Evolutionary conservation across 805 yeast genomes (phyloP).

Genomic region (Candida germanica): DNA sequence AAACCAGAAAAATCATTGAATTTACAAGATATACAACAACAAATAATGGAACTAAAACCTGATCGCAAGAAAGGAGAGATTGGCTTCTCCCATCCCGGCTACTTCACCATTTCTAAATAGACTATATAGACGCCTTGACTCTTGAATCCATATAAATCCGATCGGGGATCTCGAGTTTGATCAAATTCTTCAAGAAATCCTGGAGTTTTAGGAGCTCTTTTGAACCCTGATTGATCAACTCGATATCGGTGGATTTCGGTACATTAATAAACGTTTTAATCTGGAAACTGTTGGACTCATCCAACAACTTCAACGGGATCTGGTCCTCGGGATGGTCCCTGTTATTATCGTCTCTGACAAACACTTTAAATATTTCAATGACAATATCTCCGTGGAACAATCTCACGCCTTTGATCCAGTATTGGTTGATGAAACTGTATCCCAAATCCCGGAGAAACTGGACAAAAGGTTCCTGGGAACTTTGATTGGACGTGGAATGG

Average conservation of each 20-base stretch:
- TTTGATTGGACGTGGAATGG: constrained; percentile 41
- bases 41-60: constrained; percentile 13
- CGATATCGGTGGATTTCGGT: constrained; percentile 70
- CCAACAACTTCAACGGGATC: constrained; percentile 39
- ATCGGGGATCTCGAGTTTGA: constrained; percentile 72
- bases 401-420: constrained; percentile 58
- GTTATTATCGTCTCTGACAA: constrained; percentile 29
- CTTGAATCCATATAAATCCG: constrained; percentile 80
- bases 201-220: constrained; percentile 61
- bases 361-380: constrained; percentile 54
- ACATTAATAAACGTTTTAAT: constrained; percentile 70
- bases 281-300: constrained; percentile 54
- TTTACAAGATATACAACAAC: constrained; percentile 15
- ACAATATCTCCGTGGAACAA: constrained; percentile 60
- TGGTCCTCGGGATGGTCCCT: constrained; percentile 19
- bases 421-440: constrained; percentile 60
- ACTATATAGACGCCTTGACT: too few relatives aligned
- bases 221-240: constrained; percentile 62
- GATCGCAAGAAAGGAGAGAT: constrained; percentile 22
- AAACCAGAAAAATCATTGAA: constrained; percentile 21
- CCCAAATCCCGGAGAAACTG: constrained; percentile 62
- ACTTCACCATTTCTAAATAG: constrained; percentile 8
- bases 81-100: constrained; percentile 13
- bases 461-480: constrained; percentile 34
- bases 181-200: constrained; percentile 62